phyloP scores from a whole-genome alignment of 495 filamentous ascomycete genomes.

The Delitschia confertaspora region DNA sequence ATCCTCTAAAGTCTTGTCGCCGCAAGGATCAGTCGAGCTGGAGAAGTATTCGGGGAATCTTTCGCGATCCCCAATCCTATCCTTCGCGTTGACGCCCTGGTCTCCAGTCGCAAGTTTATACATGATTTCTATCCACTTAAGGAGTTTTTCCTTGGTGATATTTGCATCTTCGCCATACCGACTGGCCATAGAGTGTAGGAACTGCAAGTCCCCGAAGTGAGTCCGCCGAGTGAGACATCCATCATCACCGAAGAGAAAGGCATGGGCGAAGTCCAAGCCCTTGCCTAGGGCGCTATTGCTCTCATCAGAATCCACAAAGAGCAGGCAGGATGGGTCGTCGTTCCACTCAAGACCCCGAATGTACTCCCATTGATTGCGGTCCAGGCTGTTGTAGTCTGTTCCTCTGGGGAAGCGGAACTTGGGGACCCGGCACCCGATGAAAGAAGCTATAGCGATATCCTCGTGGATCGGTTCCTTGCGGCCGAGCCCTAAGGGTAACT shows the following conservation, averaged over 20 bases:
- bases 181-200: constrained; percentile 1
- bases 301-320: background rate
- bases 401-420: too few relatives aligned
- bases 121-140: background rate
- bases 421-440: too few relatives aligned
- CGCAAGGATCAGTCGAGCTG: too few relatives aligned
- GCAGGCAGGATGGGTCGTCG: constrained; percentile 1
- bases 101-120: background rate
- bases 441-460: too few relatives aligned
- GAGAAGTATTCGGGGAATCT: too few relatives aligned
- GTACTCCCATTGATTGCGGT: constrained; percentile 3
- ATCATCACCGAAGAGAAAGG: background rate
- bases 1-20: too few relatives aligned
- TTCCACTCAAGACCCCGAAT: background rate
- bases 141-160: background rate
- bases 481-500: too few relatives aligned
- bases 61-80: too few relatives aligned
- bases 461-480: too few relatives aligned
- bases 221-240: background rate
- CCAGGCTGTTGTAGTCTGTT: too few relatives aligned
- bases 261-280: background rate
- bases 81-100: background rate
- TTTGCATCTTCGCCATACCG: background rate
- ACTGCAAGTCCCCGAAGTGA: constrained; percentile 1
- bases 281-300: background rate